phyloP scores from a whole-genome alignment of 192 early-diverging fungal genomes.

The Allomyces javanicus region DNA sequence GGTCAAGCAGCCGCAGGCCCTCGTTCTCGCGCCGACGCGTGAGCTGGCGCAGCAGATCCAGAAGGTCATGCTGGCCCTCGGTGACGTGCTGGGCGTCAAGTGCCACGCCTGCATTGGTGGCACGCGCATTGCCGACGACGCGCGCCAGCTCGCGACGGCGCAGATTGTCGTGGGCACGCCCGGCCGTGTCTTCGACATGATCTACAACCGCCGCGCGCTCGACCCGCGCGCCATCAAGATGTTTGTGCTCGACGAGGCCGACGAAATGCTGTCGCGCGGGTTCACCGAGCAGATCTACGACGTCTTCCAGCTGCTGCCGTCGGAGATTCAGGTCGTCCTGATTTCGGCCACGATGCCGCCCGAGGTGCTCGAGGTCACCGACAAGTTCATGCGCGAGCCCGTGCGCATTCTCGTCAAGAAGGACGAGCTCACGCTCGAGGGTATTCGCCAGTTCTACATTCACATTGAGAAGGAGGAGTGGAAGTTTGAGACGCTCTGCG shows the following conservation, averaged over 20 bases:
- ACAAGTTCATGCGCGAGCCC: conserved; percentile 96
- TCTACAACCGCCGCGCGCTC: conserved; percentile 63
- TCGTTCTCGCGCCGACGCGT: conserved; percentile 91
- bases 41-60: conserved; percentile 98
- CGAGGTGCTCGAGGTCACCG: conserved; percentile 88
- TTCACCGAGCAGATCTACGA: conserved; percentile 99
- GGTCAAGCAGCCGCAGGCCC: conserved; percentile 69
- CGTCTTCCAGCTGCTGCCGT: conserved; percentile 80
- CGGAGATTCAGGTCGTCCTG: conserved; percentile 82
- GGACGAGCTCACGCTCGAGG: conserved; percentile 87
- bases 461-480: conserved; percentile 97
- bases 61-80: conserved; percentile 83
- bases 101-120: conserved; percentile 97
- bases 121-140: conserved; percentile 81
- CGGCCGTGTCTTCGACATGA: conserved; percentile 97
- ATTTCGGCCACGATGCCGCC: conserved; percentile 92
- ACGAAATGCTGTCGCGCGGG: conserved; percentile 95
- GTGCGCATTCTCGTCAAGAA: conserved; percentile 97
- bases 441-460: conserved; percentile 93
- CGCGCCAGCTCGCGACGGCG: conserved; percentile 54
- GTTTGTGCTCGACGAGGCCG: conserved; percentile 98
- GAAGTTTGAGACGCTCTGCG: conserved; percentile 97
- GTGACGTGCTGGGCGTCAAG: conserved; percentile 85
- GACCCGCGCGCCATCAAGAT: conserved; percentile 76
- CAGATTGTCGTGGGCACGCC: conserved; percentile 97